Evolutionary conservation across 768 basidiomycete genomes (phyloP).

Genomic region (Tricholoma matsutake): DNA sequence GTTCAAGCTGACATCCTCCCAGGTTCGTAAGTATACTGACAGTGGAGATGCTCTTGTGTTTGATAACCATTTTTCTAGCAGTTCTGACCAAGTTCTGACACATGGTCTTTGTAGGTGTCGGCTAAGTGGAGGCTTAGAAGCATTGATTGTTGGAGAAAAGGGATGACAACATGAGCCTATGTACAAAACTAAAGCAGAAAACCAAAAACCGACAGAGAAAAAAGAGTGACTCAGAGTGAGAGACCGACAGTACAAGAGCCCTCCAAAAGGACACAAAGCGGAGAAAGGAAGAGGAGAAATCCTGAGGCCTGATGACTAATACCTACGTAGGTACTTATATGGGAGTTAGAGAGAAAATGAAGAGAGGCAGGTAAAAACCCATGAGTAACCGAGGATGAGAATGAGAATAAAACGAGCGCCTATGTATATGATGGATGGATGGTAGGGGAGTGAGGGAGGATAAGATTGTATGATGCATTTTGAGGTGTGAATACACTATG

Average conservation of each 20-base stretch:
- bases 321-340: background rate
- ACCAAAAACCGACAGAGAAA: slow-evolving; percentile 2
- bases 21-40: too few species aligned
- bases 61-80: too few species aligned
- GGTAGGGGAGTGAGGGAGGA: background rate
- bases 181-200: background rate
- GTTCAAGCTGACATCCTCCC: too few species aligned
- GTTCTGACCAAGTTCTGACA: too few species aligned
- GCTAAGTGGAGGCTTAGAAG: too few species aligned
- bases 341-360: background rate
- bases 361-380: background rate
- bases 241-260: background rate
- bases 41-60: too few species aligned
- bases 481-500: background rate
- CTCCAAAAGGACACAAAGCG: background rate
- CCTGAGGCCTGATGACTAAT: background rate
- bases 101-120: too few species aligned
- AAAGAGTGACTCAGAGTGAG: background rate
- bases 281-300: background rate
- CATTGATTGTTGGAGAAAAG: too few species aligned
- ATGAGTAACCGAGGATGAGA: background rate
- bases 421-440: slow-evolving; percentile 2
- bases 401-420: slow-evolving; percentile 2
- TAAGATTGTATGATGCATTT: slow-evolving; percentile 1
- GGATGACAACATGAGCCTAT: background rate